phyloP scores from a whole-genome alignment of 2,329 filamentous ascomycete genomes.

The Diaporthe humulicola region DNA sequence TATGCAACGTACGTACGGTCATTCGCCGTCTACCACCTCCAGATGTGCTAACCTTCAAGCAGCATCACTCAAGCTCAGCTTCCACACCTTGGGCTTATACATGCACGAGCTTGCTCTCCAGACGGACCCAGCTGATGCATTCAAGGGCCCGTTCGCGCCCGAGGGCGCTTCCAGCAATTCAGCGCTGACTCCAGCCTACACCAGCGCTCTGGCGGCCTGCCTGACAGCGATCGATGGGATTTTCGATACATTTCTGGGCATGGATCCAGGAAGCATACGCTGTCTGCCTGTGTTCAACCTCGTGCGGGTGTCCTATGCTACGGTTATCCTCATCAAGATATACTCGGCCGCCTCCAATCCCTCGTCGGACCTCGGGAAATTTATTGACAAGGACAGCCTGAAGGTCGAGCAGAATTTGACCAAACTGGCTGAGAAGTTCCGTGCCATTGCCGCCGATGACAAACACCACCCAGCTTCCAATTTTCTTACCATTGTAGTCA shows the following conservation, averaged over 20 bases:
- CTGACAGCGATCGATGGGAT: conserved; percentile 75
- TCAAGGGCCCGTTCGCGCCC: conserved; percentile 61
- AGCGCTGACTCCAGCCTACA: conserved; percentile 68
- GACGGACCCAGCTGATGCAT: conserved; percentile 70
- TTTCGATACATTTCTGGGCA: conserved; percentile 73
- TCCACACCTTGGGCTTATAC: conserved; percentile 77
- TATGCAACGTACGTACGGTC: conserved; percentile 65
- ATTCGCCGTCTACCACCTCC: not conserved
- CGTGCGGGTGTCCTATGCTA: conserved; percentile 78
- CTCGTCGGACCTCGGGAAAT: conserved; percentile 75
- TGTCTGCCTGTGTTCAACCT: conserved; percentile 79
- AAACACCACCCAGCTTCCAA: conserved; percentile 76
- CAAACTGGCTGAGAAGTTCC: conserved; percentile 77
- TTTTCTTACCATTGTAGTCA: conserved; percentile 77
- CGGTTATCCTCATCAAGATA: conserved; percentile 81
- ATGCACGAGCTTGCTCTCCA: conserved; percentile 83
- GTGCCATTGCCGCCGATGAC: conserved; percentile 71
- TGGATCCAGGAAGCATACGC: conserved; percentile 71
- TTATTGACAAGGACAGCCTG: conserved; percentile 77
- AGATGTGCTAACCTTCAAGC: conserved; percentile 41
- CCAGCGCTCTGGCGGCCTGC: conserved; percentile 76
- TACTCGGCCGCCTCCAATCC: conserved; percentile 76
- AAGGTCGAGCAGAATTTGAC: conserved; percentile 77
- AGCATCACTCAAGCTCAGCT: conserved; percentile 75
- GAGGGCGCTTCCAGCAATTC: conserved; percentile 57